Percentiles rank a stretch among this genome's conserved stretches.
Evolutionary conservation across 495 filamentous ascomycete genomes (phyloP).

Genomic region (Cryomyces minteri): DNA sequence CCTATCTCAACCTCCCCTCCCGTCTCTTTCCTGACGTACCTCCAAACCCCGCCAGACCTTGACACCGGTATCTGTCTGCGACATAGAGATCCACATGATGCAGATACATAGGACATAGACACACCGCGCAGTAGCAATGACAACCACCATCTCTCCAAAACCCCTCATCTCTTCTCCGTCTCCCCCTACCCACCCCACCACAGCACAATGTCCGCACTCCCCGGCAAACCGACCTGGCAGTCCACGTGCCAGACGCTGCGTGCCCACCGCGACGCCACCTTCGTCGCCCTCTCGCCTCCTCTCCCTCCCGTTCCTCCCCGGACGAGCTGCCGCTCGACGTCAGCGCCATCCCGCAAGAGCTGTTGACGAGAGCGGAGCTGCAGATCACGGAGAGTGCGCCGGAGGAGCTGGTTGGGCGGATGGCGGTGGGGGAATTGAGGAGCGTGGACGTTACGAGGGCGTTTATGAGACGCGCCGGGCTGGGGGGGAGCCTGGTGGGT

Average conservation of each 20-base stretch:
- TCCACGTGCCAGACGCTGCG: too few relatives aligned
- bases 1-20: constrained; percentile 31
- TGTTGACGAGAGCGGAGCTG: constrained; percentile 29
- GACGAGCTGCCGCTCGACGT: constrained; percentile 22
- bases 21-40: constrained; percentile 40
- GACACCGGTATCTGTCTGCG: too few relatives aligned
- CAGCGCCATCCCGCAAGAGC: constrained; percentile 20
- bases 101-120: too few relatives aligned
- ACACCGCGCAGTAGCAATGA: too few relatives aligned
- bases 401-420: constrained; percentile 22
- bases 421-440: constrained; percentile 27
- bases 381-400: constrained; percentile 31
- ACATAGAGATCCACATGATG: too few relatives aligned
- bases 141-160: too few relatives aligned
- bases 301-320: constrained; percentile 16
- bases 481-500: too few relatives aligned
- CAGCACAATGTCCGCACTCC: too few relatives aligned
- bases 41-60: constrained; percentile 41
- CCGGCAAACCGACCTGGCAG: too few relatives aligned
- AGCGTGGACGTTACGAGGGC: constrained; percentile 31
- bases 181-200: too few relatives aligned
- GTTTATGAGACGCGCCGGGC: constrained; percentile 37
- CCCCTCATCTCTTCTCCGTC: too few relatives aligned
- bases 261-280: constrained; percentile 27
- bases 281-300: constrained; percentile 22